Evolutionary conservation across 1,284 basidiomycete species (phyloP).

Genomic region (Melampsora abietis-canadensis): DNA sequence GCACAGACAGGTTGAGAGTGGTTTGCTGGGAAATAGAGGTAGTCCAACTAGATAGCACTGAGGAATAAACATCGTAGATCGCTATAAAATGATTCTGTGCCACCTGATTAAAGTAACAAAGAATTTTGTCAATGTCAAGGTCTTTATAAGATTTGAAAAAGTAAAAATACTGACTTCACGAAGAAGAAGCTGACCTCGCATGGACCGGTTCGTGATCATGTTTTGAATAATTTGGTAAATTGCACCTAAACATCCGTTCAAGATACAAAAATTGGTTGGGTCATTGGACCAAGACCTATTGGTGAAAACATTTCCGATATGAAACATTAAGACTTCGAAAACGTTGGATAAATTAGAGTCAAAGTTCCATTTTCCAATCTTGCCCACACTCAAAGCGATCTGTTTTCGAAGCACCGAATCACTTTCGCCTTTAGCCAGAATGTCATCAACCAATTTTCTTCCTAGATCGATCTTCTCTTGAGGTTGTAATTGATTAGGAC

Average conservation of each 20-base stretch:
- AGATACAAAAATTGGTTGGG: conserved; percentile 31
- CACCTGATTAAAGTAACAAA: conserved; percentile 9
- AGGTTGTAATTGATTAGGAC: conserved; percentile 28
- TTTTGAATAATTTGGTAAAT: conserved; percentile 40
- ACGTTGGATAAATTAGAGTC: conserved; percentile 35
- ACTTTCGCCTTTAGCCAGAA: conserved; percentile 32
- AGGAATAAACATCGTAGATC: conserved; percentile 24
- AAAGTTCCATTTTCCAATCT: conserved; percentile 39
- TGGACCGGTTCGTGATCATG: conserved; percentile 32
- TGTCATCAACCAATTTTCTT: conserved; percentile 15
- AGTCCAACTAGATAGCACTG: conserved; percentile 29
- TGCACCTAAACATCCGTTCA: conserved; percentile 30
- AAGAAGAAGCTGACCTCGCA: conserved; percentile 27
- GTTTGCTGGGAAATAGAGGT: conserved; percentile 22
- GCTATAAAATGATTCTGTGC: conserved; percentile 22
- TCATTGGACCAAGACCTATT: conserved; percentile 13
- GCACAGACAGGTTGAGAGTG: conserved; percentile 26
- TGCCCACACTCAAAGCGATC: conserved; percentile 28
- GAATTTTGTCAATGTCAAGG: background rate
- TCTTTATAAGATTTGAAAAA: conserved; percentile 3
- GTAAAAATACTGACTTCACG: conserved; percentile 13
- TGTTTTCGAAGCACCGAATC: conserved; percentile 34
- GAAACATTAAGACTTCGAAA: conserved; percentile 26
- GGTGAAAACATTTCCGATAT: conserved; percentile 21
- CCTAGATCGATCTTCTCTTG: conserved; percentile 20